Percentiles rank a stretch among this genome's conserved stretches.
These are phyloP conservation scores for Adiantum capillusveneris DNA, from an alignment of 75 land plant genomes.

Conservation along the genomic window DNA sequence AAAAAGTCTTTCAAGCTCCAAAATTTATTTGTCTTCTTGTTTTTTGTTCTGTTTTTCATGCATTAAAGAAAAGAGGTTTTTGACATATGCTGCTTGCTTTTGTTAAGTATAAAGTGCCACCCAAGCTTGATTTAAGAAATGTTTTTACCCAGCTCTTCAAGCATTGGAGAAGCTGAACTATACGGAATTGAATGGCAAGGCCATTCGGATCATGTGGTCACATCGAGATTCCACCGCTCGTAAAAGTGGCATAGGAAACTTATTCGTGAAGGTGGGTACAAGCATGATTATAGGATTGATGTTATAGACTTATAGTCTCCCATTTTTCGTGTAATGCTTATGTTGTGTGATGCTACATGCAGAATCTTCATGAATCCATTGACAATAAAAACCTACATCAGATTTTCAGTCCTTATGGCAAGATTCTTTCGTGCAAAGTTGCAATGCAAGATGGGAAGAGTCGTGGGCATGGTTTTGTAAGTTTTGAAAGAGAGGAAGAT, in stretches of 20 bases:
- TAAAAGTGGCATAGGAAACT: slow-evolving; percentile 50
- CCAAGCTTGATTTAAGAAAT: background rate
- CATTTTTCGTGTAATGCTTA: background rate
- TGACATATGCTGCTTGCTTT: background rate
- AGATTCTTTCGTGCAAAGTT: slow-evolving; percentile 55
- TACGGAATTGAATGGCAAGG: slow-evolving; percentile 39
- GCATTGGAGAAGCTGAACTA: slow-evolving; percentile 61
- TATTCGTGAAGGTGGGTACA: slow-evolving; percentile 50
- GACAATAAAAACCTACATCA: slow-evolving; percentile 40
- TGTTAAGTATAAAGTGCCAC: background rate
- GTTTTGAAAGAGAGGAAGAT: slow-evolving; percentile 49
- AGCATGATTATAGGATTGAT: background rate
- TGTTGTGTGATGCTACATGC: background rate
- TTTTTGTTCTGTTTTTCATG: background rate
- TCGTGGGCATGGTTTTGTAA: slow-evolving; percentile 61
- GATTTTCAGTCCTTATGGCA: slow-evolving; percentile 38
- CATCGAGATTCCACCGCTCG: slow-evolving; percentile 42
- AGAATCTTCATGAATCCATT: slow-evolving; percentile 52
- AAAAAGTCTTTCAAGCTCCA: too few species aligned
- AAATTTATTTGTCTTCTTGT: background rate
- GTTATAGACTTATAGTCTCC: background rate
- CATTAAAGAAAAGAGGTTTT: background rate
- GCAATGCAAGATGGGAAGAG: slow-evolving; percentile 47
- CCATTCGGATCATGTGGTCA: slow-evolving; percentile 55
- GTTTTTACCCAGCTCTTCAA: slow-evolving; percentile 42